Evolutionary conservation across 768 basidiomycete genomes (phyloP).

Genomic region (Collybiopsis luxurians): DNA sequence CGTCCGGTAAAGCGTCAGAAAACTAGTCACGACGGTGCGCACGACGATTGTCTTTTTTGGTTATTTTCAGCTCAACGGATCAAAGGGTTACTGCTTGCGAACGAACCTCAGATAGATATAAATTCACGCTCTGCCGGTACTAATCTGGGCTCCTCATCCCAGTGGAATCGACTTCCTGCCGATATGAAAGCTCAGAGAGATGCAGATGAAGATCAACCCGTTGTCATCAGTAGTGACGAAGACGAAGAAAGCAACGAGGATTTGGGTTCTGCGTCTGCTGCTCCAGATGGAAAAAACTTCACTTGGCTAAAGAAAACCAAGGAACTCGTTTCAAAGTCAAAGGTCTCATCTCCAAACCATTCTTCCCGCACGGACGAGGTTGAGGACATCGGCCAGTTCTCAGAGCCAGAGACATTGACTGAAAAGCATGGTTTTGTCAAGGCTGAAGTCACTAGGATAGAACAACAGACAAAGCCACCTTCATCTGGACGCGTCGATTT

Average conservation of each 20-base stretch:
- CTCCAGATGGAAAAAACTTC: background rate
- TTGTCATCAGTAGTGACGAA: background rate
- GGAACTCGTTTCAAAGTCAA: background rate
- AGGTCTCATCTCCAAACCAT: background rate
- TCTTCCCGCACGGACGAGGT: background rate
- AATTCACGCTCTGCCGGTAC: background rate
- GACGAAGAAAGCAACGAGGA: background rate
- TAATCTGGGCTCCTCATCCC: too few species aligned
- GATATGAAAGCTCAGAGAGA: background rate
- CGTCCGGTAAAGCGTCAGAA: background rate
- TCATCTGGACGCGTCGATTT: background rate
- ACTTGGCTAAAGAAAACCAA: background rate
- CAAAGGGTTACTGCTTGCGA: background rate
- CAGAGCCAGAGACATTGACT: background rate
- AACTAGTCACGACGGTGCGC: background rate
- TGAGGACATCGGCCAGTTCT: background rate
- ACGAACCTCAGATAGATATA: background rate
- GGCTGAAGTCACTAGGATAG: background rate
- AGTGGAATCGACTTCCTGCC: too few species aligned
- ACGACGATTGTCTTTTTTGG: background rate
- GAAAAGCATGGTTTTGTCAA: background rate
- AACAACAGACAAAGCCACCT: background rate
- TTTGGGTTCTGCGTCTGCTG: background rate
- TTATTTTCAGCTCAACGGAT: background rate
- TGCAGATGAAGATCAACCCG: background rate